phyloP scores from a whole-genome alignment of 1,284 basidiomycete genomes.

The Irpex sp. region DNA sequence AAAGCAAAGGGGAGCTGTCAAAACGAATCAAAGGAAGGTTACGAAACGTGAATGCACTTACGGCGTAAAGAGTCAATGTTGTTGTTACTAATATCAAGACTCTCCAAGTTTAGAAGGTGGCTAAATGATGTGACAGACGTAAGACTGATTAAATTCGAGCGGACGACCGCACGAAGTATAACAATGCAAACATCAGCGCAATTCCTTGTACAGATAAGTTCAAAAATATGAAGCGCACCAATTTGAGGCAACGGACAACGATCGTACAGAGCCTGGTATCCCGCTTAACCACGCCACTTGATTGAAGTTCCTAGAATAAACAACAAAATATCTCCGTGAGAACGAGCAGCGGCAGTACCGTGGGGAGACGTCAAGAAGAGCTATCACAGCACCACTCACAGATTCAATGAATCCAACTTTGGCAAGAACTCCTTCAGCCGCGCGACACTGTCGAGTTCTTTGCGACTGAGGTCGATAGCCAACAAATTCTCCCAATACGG shows the following conservation, averaged over 20 bases:
- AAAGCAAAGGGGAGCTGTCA: constrained; percentile 8
- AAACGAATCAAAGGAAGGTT: constrained; percentile 5
- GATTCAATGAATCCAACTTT: constrained; percentile 70
- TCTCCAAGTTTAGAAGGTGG: constrained; percentile 84
- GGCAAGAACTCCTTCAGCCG: constrained; percentile 94
- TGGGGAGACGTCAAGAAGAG: not conserved
- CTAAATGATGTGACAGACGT: constrained; percentile 87
- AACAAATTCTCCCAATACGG: constrained; percentile 88
- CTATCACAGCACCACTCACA: constrained; percentile 49
- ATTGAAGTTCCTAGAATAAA: constrained; percentile 67
- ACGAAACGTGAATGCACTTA: constrained; percentile 40
- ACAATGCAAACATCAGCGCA: not conserved
- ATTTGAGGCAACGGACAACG: constrained; percentile 80
- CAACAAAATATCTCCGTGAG: constrained; percentile 7
- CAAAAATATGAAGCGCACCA: constrained; percentile 39
- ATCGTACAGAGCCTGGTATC: constrained; percentile 74
- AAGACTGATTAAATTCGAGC: constrained; percentile 42
- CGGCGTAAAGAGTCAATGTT: constrained; percentile 83
- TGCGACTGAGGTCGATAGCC: constrained; percentile 75
- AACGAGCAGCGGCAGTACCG: constrained; percentile 14
- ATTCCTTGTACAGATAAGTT: not conserved
- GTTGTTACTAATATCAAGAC: constrained; percentile 89
- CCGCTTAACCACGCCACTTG: constrained; percentile 86
- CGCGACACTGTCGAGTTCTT: constrained; percentile 85
- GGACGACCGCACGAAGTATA: not conserved